phyloP scores from a whole-genome alignment of 1,284 basidiomycete species.

The Peniophora sp. region DNA sequence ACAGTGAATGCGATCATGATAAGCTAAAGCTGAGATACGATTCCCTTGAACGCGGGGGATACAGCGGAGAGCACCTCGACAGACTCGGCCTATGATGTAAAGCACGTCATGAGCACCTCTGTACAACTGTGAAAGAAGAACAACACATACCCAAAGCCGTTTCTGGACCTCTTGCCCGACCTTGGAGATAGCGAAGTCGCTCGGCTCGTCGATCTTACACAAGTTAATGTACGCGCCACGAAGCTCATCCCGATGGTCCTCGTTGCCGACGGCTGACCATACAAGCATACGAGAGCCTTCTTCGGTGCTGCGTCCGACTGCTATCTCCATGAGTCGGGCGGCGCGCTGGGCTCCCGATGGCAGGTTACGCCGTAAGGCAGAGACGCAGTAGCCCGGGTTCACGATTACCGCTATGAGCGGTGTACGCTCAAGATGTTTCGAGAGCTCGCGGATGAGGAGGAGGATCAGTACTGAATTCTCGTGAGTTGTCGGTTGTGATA shows the following conservation, averaged over 20 bases:
- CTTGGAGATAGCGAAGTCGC: conserved; percentile 35
- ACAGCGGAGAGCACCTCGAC: conserved; percentile 22
- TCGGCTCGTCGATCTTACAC: conserved; percentile 26
- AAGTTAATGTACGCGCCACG: conserved; percentile 28
- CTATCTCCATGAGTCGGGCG: conserved; percentile 17
- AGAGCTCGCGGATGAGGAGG: neutral
- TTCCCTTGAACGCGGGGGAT: neutral
- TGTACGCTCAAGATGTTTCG: neutral
- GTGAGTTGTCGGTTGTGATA: neutral
- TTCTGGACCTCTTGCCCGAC: conserved; percentile 32
- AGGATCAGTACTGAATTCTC: neutral
- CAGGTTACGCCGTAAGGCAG: conserved; percentile 26
- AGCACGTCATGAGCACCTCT: neutral
- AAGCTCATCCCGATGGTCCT: conserved; percentile 16
- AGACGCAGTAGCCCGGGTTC: conserved; percentile 41
- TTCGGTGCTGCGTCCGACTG: conserved; percentile 24
- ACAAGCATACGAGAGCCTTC: conserved; percentile 34
- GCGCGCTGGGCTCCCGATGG: neutral
- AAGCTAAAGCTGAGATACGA: neutral
- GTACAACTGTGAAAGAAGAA: neutral
- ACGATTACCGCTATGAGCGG: conserved; percentile 26
- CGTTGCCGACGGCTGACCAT: conserved; percentile 28
- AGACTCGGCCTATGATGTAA: conserved; percentile 23
- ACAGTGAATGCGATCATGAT: too few relatives aligned
- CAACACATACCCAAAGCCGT: conserved; percentile 30